Percentiles rank a stretch among this genome's conserved stretches.
Evolutionary conservation across 805 yeast species (phyloP).

Genomic region (Yamadazyma kitorensis): DNA sequence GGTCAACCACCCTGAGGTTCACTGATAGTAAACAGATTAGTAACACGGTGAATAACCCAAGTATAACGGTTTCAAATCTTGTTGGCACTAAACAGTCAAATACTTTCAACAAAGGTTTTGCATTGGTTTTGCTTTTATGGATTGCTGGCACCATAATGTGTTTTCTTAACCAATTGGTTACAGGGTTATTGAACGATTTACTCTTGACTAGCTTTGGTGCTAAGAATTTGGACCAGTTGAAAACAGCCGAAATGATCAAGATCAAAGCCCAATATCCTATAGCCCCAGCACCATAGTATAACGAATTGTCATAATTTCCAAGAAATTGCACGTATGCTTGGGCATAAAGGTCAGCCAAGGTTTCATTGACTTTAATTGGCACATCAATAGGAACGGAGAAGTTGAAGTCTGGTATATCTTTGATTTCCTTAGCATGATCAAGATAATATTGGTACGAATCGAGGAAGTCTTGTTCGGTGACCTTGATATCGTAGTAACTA

Average conservation of each 20-base stretch:
- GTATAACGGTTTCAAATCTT: conserved; percentile 31
- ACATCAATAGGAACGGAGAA: conserved; percentile 15
- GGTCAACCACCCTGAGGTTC: conserved; percentile 15
- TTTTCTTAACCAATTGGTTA: conserved; percentile 21
- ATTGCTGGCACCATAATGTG: conserved; percentile 28
- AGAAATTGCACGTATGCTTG: conserved; percentile 16
- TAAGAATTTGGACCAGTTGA: conserved; percentile 39
- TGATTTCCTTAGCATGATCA: conserved; percentile 13
- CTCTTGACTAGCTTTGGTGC: conserved; percentile 34
- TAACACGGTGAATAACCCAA: conserved; percentile 19
- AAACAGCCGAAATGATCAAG: conserved; percentile 37
- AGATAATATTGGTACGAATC: conserved; percentile 15
- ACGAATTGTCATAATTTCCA: conserved; percentile 22
- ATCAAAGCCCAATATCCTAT: conserved; percentile 50
- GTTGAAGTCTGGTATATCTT: conserved; percentile 24
- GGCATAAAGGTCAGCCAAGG: not conserved
- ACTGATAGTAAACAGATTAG: conserved; percentile 16
- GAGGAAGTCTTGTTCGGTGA: conserved; percentile 16
- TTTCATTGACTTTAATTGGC: conserved; percentile 24
- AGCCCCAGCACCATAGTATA: conserved; percentile 35
- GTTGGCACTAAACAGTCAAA: conserved; percentile 32
- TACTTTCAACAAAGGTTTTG: conserved; percentile 15
- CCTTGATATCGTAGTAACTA: conserved; percentile 17
- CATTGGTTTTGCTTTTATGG: conserved; percentile 18
- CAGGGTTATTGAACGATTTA: conserved; percentile 28